Base-by-base conservation (phyloP, 345 rosid genomes). In the Physaria fendleri region DNA sequence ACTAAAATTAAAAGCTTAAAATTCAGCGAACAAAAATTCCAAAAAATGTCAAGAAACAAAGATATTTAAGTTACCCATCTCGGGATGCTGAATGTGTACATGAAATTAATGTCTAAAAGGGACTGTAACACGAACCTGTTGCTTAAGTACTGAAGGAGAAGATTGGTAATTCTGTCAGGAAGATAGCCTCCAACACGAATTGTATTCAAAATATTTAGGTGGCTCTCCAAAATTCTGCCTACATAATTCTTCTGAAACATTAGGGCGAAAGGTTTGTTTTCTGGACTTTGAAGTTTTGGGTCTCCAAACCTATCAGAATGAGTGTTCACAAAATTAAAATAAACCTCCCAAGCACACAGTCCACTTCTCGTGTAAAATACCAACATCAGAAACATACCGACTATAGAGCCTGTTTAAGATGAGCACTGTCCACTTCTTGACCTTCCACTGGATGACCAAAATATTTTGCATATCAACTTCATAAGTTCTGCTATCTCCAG, bases 361-460 rank as follows among this genome's bases (percentile, higher is more conserved):
- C n/a, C n/a, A n/a, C 8, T 41, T 69, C 11, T 42, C 23, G 15
- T 66, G 39, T 1, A 20, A 43, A 38, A 17, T 44, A 13, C 15
- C 42, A 32, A 16, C 17, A 38, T 18, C 16, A 7, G 28, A 48
- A 57, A 61, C 79, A 42, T 66, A 87, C 97, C 99, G 68, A 39
- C 95, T 94, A 63, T 82, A 84, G 17, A 94, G 85, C 79, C 97
- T 81, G 76, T 94, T 94, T 66, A 90, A 75, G 60, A 94, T 94
- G 62, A 90, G 97, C 71, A 85, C 87, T 0, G 95, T 94, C 99
- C 99, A 94, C 71, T 94, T 94, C 82, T 94, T 94, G 84, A 94
- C 90, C 74, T 94, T 94, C 99, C 99, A n/a, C n/a, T n/a, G 30
- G 90, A 81, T 44, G 97, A 93, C 99, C 95, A 93, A 82, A 93